These are phyloP conservation scores for Mesembryanthemum crystallinum DNA, from an alignment of 148 eudicot species.

Conservation along the genomic window DNA sequence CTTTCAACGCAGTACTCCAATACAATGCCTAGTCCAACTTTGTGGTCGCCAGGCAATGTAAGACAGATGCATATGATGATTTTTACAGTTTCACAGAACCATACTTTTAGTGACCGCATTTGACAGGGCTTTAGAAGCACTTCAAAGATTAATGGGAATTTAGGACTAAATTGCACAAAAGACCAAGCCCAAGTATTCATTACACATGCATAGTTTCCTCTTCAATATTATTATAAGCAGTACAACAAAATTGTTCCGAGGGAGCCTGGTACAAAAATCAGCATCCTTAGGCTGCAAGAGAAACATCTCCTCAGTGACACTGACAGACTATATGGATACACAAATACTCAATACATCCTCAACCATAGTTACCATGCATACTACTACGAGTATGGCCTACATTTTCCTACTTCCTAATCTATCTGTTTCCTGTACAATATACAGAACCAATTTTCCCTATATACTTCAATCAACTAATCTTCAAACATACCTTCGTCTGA, in stretches of 20 bases:
- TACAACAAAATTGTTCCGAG: neutral
- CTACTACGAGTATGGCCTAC: neutral
- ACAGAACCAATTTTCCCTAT: neutral
- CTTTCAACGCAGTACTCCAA: no score
- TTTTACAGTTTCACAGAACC: no score
- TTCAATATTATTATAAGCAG: no score
- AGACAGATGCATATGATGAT: no score
- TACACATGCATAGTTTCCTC: no score
- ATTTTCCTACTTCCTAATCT: conserved; percentile 4
- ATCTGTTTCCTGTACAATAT: conserved; percentile 23
- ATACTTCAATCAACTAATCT: conserved; percentile 36
- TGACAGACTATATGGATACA: neutral
- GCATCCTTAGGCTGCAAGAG: neutral
- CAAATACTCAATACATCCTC: neutral
- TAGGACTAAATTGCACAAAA: no score
- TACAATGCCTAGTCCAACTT: no score
- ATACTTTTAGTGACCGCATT: no score
- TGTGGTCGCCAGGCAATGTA: no score
- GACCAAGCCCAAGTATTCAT: no score
- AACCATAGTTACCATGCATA: neutral
- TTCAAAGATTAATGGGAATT: no score
- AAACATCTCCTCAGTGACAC: neutral
- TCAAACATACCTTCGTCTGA: conserved; percentile 77
- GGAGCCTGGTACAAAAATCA: conserved; percentile 3
- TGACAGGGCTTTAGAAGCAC: no score